These are phyloP conservation scores for Silene latifolia DNA, from an alignment of 148 eudicot genomes.

Conservation along the genomic window DNA sequence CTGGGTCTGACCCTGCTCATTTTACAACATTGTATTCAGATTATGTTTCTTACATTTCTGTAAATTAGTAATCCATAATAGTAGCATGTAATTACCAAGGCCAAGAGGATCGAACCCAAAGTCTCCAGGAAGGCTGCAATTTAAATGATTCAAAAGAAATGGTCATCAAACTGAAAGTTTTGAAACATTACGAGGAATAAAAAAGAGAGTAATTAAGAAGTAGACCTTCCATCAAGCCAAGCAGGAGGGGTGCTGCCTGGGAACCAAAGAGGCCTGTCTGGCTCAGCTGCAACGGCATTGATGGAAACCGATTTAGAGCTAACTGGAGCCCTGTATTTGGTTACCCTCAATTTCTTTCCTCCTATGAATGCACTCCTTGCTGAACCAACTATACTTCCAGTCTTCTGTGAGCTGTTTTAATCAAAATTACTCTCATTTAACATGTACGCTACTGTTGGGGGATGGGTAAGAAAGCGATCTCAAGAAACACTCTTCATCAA, in stretches of 20 bases:
- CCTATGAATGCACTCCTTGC: slow-evolving; percentile 69
- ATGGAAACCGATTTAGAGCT: slow-evolving; percentile 31
- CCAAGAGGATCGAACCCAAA: slow-evolving; percentile 99
- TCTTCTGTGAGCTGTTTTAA: slow-evolving; percentile 65
- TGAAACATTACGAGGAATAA: too few species aligned
- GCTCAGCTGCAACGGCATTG: slow-evolving; percentile 67
- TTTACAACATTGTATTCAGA: too few species aligned
- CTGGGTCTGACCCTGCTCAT: slow-evolving; percentile 80
- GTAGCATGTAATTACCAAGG: slow-evolving; percentile 48
- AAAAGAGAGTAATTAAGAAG: neutral
- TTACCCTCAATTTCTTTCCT: slow-evolving; percentile 61
- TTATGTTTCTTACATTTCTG: too few species aligned
- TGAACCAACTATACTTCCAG: slow-evolving; percentile 56
- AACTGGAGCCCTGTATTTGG: slow-evolving; percentile 37
- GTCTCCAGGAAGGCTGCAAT: slow-evolving; percentile 94
- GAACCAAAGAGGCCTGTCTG: slow-evolving; percentile 95
- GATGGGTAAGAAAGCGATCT: too few species aligned
- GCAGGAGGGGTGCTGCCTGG: slow-evolving; percentile 95
- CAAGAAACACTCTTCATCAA: too few species aligned
- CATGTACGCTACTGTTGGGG: too few species aligned
- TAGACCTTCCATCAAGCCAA: slow-evolving; percentile 96
- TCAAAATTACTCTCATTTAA: neutral
- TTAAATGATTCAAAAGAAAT: neutral
- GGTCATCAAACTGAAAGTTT: neutral
- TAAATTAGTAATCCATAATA: too few species aligned